A percentile compares a stretch with the other conserved stretches of the same genome.
These are phyloP conservation scores for Glycine tomentella DNA, from an alignment of 306 rosid genomes.

Conservation along the genomic window DNA sequence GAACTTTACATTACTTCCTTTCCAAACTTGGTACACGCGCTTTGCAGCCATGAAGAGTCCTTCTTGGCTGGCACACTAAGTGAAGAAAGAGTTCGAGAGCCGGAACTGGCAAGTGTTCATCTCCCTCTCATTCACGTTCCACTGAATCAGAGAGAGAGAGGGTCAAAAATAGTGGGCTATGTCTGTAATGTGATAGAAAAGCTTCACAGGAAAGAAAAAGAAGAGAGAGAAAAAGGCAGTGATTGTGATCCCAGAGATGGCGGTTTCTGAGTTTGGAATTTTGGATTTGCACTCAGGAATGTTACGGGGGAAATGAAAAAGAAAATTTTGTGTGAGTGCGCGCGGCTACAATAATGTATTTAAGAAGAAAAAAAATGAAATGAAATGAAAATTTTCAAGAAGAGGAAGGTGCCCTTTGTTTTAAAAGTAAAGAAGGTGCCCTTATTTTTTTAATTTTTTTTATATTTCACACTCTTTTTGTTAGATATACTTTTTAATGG, in stretches of 20 bases:
- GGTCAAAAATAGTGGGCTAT: slow-evolving; percentile 47
- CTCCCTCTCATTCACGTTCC: slow-evolving; percentile 43
- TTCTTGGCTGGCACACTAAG: slow-evolving; percentile 43
- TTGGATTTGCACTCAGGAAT: slow-evolving; percentile 32
- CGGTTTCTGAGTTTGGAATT: slow-evolving; percentile 60
- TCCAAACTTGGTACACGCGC: slow-evolving; percentile 96
- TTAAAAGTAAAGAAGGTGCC: too few species aligned
- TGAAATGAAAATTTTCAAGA: neutral
- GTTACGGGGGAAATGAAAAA: slow-evolving; percentile 29
- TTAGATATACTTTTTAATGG: too few species aligned
- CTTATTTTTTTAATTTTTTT: neutral
- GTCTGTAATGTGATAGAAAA: slow-evolving; percentile 43
- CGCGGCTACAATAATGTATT: neutral
- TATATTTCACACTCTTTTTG: neutral
- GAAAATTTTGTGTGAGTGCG: neutral
- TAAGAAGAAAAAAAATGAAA: neutral
- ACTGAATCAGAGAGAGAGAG: slow-evolving; percentile 32
- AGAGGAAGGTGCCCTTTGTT: too few species aligned
- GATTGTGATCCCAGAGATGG: slow-evolving; percentile 53
- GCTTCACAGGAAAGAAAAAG: slow-evolving; percentile 30
- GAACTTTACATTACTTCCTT: slow-evolving; percentile 86
- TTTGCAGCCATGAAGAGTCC: slow-evolving; percentile 72
- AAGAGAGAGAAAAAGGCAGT: slow-evolving; percentile 43
- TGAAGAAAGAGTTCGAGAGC: slow-evolving; percentile 49
- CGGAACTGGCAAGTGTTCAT: slow-evolving; percentile 60